These are phyloP conservation scores for Solanum corneliomulleri DNA, from an alignment of 257 asterid genomes.

Conservation along the genomic window DNA sequence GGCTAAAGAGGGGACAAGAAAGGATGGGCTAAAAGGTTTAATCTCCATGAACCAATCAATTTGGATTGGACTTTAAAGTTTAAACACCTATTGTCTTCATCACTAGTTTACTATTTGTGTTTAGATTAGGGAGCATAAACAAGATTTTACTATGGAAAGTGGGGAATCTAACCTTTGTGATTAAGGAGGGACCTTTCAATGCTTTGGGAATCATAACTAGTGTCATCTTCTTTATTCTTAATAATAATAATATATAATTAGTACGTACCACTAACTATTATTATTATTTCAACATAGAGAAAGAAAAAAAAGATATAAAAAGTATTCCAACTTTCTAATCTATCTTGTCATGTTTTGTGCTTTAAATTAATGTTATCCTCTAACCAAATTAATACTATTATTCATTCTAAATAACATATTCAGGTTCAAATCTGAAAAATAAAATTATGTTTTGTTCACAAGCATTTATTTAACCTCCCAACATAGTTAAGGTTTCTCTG, in stretches of 20 bases:
- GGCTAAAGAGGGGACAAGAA: constrained; percentile 38
- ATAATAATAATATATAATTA: not conserved
- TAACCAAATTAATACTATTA: not conserved
- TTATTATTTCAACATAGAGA: not conserved
- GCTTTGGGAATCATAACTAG: constrained; percentile 12
- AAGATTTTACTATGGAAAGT: constrained; percentile 4
- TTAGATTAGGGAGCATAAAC: constrained; percentile 28
- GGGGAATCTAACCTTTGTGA: constrained; percentile 18
- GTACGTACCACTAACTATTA: not conserved
- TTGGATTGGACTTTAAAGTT: constrained; percentile 6
- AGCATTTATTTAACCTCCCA: no score
- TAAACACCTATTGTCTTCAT: constrained; percentile 9
- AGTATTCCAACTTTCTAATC: constrained; percentile 15
- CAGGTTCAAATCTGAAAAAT: not conserved
- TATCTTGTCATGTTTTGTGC: constrained; percentile 43
- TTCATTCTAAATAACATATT: not conserved
- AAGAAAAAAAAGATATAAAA: not conserved
- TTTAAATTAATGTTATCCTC: constrained; percentile 17
- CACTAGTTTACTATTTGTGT: constrained; percentile 14
- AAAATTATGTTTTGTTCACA: not conserved
- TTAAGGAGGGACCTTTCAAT: constrained; percentile 4
- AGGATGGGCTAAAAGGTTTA: constrained; percentile 59
- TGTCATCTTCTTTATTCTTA: not conserved
- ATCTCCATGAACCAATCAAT: constrained; percentile 40
- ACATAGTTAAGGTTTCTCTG: not conserved